Evolutionary conservation across 73 alveolate genomes (phyloP).

Genomic region (Paramecium octaurelia): DNA sequence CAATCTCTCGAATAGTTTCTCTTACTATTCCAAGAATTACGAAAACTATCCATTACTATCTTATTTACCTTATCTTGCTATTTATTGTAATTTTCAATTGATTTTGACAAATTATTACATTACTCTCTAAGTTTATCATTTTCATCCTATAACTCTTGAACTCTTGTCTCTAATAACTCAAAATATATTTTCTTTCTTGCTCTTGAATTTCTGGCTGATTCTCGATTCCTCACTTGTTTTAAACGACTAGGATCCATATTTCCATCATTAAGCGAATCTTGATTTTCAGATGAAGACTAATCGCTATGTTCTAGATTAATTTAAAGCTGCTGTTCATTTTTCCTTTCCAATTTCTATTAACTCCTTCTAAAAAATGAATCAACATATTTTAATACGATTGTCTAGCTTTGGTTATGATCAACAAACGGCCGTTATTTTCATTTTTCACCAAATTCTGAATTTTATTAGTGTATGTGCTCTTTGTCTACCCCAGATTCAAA

Average conservation of each 20-base stretch:
- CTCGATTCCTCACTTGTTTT: conserved; percentile 51
- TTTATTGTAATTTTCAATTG: background rate
- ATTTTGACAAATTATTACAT: conserved; percentile 27
- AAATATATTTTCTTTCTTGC: conserved; percentile 59
- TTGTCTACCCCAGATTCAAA: background rate
- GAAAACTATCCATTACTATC: conserved; percentile 1
- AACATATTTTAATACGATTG: background rate
- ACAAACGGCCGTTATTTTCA: background rate
- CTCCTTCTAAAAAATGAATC: background rate
- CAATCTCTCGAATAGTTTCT: conserved; percentile 48
- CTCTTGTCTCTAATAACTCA: conserved; percentile 60
- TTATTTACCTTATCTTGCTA: background rate
- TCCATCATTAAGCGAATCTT: background rate
- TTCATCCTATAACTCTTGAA: conserved; percentile 44
- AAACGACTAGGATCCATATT: conserved; percentile 10
- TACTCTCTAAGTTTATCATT: conserved; percentile 46
- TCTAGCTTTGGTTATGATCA: background rate
- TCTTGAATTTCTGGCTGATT: conserved; percentile 60
- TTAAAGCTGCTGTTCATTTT: background rate
- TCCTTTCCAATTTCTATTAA: background rate
- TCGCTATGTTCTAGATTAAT: background rate
- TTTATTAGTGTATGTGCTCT: background rate
- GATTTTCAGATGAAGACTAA: background rate
- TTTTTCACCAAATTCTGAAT: background rate
- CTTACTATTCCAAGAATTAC: conserved; percentile 21